Base-by-base conservation (phyloP, 768 basidiomycete species). In the Boletus patriciae region DNA sequence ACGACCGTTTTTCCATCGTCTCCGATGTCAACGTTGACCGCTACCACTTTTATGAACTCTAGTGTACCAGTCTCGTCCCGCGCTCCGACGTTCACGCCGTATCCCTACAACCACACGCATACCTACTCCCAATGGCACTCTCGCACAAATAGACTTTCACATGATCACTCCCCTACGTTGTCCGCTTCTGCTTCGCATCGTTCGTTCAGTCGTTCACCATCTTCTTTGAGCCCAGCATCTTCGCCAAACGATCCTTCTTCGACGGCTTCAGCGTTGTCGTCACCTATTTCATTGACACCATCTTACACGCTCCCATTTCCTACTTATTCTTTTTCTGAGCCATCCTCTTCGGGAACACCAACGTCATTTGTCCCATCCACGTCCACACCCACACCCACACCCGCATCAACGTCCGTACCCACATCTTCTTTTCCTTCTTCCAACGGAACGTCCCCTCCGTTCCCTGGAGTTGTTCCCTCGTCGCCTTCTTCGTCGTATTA, bases 1-100 rank as follows among this genome's bases (percentile, higher is more conserved):
- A 64, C 55, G 9, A 54, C 34, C 43, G 54, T 59, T 3, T 49
- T 43, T 36, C 55, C 67, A 31, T 49, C 46, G 8, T 36, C 48
- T 40, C 33, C 54, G n/a, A 50, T 50, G 10, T 41, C 59, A 2
- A 49, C 52, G 13, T 41, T 25, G 15, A 38, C 31, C 15, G 29
- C 40, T 8, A 52, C 58, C 12, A 25, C 50, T 36, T 29, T 12
- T 25, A 13, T 8, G 42, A 60, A 46, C 19, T 57, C 50, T 15
- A 44, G 58, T 5, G 48, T 41, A 6, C 41, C 41, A 40, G 25
- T 9, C 19, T 33, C 46, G 4, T 34, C 50, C 25, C 2, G 23
- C 21, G 2, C 31, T 33, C 16, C 45, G 9, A 45, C 46, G 7
- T 50, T 38, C n/a, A 33, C 34, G 21, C 7, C 34, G 2, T 16